These are phyloP conservation scores for Linanthus parryae DNA, from an alignment of 148 eudicot species.

Conservation along the genomic window DNA sequence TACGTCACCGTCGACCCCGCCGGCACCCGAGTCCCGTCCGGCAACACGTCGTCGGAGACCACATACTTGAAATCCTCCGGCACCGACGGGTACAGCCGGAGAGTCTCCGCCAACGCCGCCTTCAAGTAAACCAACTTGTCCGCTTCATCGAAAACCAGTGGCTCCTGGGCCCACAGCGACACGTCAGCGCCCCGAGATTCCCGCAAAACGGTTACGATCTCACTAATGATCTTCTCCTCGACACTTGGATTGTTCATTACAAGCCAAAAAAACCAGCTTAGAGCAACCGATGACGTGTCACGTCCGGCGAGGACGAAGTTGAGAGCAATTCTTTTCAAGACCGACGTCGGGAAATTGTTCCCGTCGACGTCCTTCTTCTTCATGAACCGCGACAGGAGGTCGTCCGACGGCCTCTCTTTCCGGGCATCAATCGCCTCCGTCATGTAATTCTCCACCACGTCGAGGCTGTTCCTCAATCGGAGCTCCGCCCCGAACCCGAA, in stretches of 20 bases:
- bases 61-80: slow-evolving; percentile 84
- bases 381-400: slow-evolving; percentile 70
- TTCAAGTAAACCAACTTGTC: slow-evolving; percentile 67
- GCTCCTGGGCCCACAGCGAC: slow-evolving; percentile 46
- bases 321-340: slow-evolving; percentile 67
- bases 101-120: slow-evolving; percentile 78
- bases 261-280: slow-evolving; percentile 91
- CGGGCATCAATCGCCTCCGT: slow-evolving; percentile 48
- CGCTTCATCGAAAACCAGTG: slow-evolving; percentile 71
- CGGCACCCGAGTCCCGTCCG: slow-evolving; percentile 64
- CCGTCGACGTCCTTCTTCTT: slow-evolving; percentile 66
- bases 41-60: slow-evolving; percentile 64
- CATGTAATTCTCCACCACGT: slow-evolving; percentile 67
- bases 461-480: slow-evolving; percentile 38
- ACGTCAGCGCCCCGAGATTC: slow-evolving; percentile 55
- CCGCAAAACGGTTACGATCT: slow-evolving; percentile 37
- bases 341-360: slow-evolving; percentile 33
- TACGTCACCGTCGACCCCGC: slow-evolving; percentile 85
- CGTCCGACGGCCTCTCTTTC: slow-evolving; percentile 65
- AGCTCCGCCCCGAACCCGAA: slow-evolving; percentile 52
- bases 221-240: slow-evolving; percentile 51
- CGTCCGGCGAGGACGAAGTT: slow-evolving; percentile 88
- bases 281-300: slow-evolving; percentile 81
- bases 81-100: slow-evolving; percentile 79
- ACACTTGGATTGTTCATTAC: slow-evolving; percentile 65